Evolutionary conservation across 352 stramenopile species (phyloP), one percentile per base, ranked within the genome.

Genomic region (Globisporangium uncinulatum): DNA sequence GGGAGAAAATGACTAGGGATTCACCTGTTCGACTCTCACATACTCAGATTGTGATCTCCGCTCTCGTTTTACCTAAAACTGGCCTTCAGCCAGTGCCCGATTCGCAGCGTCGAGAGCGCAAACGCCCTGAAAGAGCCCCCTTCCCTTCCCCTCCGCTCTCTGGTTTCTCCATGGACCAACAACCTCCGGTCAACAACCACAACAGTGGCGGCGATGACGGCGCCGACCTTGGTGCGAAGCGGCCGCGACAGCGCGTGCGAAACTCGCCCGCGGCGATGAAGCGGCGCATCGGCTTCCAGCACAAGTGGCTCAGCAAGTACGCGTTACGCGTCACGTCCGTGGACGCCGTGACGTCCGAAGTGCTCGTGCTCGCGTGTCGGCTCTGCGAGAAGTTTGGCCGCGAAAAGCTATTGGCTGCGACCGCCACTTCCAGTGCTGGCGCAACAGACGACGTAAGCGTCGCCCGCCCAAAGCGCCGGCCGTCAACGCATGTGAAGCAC

Each of bases 231-330:
- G 42, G 42, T 19, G 42, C 42, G 6, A 47, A 47, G 42, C 42
- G 46, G 4, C 21, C 46, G 24, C 46, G 46, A 14, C 7, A 19
- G 5, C 39, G 36, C 51, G 29, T 19, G 31, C 42, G 32, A n/a
- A 14, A 13, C 7, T 29, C 24, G 24, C 24, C 24, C 4, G 29
- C 56, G 24, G 19, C 31, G 4, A 14, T 36, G 19, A 63, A 63
- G 57, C 47, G 48, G 34, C 57, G 57, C 57, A 63, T 37, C 17
- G 39, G 42, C 41, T 63, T 63, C 32, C 57, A 63, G 51, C 50
- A 57, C 32, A 47, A 49, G 24, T 63, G 57, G 57, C 57, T 63
- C 39, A 54, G 42, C 42, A 63, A 63, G 57, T 65, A 51, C 37
- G 59, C 52, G 19, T 41, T 65, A 11, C 51, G 53, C 44, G 32